Evolutionary conservation across 208 protist species (phyloP), one percentile per base, ranked within the genome.

Genomic region (Lotmaria passim): DNA sequence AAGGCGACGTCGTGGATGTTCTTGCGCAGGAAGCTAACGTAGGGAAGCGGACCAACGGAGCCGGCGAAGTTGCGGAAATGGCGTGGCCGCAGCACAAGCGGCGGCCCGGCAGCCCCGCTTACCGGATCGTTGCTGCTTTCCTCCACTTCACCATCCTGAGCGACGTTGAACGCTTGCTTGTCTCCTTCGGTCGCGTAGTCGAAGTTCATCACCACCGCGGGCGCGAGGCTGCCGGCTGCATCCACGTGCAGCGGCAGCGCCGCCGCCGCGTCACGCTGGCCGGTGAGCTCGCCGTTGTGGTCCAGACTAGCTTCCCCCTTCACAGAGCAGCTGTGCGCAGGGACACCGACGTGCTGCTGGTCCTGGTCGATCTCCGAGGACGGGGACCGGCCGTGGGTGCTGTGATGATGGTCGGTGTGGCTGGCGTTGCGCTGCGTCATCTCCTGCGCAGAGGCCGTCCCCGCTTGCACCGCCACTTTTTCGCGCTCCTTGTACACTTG

Each of bases 401-500:
- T 21, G 7, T 15, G 48, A 7, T 31, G n/a, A n/a, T n/a, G 30
- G 43, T 17, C 43, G 10, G 5, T 21, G 43, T 41, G 7, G 24
- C 53, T 14, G 34, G 0, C n/a, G 26, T 47, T n/a, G 36, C n/a
- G 31, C 34, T 47, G 3, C n/a, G 17, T 15, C 36, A n/a, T 43
- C 34, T 61, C 56, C 3, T 28, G 4, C 10, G 7, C 33, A 1
- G 10, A 58, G 36, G 4, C 0, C 17, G 17, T 30, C 6, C 23
- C 17, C 14, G 26, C 0, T 6, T 7, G 36, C 87, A 75, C 41
- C 89, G 73, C 62, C 74, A n/a, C n/a, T n/a, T n/a, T n/a, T n/a
- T n/a, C n/a, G n/a, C n/a, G n/a, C n/a, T n/a, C n/a, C n/a, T n/a
- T n/a, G n/a, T n/a, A n/a, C n/a, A n/a, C n/a, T n/a, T n/a, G n/a